Evolutionary conservation across 1,284 basidiomycete genomes (phyloP), one percentile per base, ranked within the genome.

Genomic region (Gomphus sp.): DNA sequence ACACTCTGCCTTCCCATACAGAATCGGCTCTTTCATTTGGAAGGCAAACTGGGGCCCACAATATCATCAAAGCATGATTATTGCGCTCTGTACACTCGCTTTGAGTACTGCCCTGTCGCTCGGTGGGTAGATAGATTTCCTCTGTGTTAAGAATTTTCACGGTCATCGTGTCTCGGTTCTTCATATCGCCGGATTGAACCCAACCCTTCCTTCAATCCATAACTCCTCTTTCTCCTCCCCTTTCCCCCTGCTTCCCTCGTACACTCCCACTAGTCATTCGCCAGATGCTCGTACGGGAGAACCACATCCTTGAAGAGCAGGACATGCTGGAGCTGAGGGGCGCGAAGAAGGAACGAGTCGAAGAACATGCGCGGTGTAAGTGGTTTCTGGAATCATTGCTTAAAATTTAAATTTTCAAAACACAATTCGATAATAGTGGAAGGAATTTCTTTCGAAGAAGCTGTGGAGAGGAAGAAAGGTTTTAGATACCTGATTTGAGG

Each of bases 21-120:
- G 41, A n/a, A 43, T 43, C n/a, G 41, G 41, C 14, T 43, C 41
- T n/a, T 43, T 43, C 41, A 33, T 61, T 74, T 2, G 64, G 78
- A 79, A 65, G 31, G 73, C 62, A 12, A 63, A 65, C 11, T 82
- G 80, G 78, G 71, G 76, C 6, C 79, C 79, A 0, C 59, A 69
- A 47, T 82, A 82, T 62, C 78, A 76, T 50, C 77, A 72, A 43
- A 79, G 78, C 0, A 76, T 81, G 76, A 68, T 70, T n/a, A 76
- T 81, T 53, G 75, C 74, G 1, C 66, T 82, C 4, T 69, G 69
- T 37, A 66, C 70, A 11, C 66, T 81, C 7, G 72, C 68, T 22
- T 63, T 80, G 3, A 67, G 72, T 60, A 70, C 68, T 4, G 31
- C 71, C 5, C 60, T 78, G 10, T 68, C 74, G 31, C 60, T 74